Conservation (phyloP, 306 rosid genomes). For the Urtica urens region DNA sequence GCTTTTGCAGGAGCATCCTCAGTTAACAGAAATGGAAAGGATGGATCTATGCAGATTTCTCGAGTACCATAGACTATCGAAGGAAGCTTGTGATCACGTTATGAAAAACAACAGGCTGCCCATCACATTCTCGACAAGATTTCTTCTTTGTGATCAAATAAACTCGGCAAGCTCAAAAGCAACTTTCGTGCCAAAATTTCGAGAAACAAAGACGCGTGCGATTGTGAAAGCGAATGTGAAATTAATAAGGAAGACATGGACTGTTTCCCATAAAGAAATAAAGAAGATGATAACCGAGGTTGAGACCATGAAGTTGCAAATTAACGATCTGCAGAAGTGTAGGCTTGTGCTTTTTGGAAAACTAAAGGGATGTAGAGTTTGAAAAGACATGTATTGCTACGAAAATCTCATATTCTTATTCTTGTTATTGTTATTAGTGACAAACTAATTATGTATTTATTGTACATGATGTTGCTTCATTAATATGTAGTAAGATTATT, state of each 20-base stretch:
- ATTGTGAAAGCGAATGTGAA: slow-evolving; percentile 22
- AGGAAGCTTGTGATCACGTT: slow-evolving; percentile 52
- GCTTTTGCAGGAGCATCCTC: slow-evolving; percentile 53
- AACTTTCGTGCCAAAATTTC: slow-evolving; percentile 18
- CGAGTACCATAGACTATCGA: slow-evolving; percentile 63
- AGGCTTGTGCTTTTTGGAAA: slow-evolving; percentile 51
- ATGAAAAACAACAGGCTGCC: slow-evolving; percentile 61
- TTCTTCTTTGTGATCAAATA: slow-evolving; percentile 52
- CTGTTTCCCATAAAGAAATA: slow-evolving; percentile 33
- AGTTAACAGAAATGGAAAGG: slow-evolving; percentile 50
- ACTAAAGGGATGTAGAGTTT: slow-evolving; percentile 25
- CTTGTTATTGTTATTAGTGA: too few relatives aligned
- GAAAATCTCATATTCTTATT: too few relatives aligned
- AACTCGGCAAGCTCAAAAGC: slow-evolving; percentile 32
- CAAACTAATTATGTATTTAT: too few relatives aligned
- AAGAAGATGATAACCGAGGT: slow-evolving; percentile 47
- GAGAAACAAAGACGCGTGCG: slow-evolving; percentile 29
- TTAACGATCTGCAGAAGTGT: slow-evolving; percentile 46
- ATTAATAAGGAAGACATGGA: slow-evolving; percentile 23
- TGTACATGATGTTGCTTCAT: too few relatives aligned
- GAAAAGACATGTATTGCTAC: too few relatives aligned
- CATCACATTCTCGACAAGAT: slow-evolving; percentile 23
- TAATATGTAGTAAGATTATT: too few relatives aligned
- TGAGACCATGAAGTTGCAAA: slow-evolving; percentile 49
- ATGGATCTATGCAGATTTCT: slow-evolving; percentile 31